Percentiles rank a stretch among this genome's conserved stretches.
phyloP scores from a whole-genome alignment of 306 rosid genomes.

The Macrotyloma uniflorum region DNA sequence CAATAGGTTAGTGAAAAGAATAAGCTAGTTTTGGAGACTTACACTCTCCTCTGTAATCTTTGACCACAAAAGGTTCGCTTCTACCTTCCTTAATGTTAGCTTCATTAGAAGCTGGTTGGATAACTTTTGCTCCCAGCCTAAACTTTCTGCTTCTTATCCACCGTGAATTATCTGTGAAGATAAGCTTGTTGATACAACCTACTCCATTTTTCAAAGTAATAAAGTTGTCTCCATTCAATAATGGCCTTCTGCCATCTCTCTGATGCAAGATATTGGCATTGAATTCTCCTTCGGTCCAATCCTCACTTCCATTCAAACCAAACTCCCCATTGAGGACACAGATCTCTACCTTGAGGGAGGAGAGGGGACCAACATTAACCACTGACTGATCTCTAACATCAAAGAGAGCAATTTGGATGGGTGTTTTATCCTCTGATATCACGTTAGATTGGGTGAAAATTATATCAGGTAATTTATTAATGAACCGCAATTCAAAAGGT shows the following conservation, averaged over 20 bases:
- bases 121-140: slow-evolving; percentile 51
- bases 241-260: slow-evolving; percentile 13
- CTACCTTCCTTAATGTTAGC: slow-evolving; percentile 51
- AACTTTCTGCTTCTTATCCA: slow-evolving; percentile 32
- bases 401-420: slow-evolving; percentile 38
- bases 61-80: slow-evolving; percentile 32
- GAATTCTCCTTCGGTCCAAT: slow-evolving; percentile 45
- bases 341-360: slow-evolving; percentile 49
- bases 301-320: slow-evolving; percentile 31
- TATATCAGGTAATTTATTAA: slow-evolving; percentile 18
- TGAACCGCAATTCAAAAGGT: slow-evolving; percentile 43
- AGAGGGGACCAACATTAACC: slow-evolving; percentile 43
- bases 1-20: background rate
- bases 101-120: background rate
- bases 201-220: slow-evolving; percentile 26
- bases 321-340: slow-evolving; percentile 48
- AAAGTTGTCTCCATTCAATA: slow-evolving; percentile 19
- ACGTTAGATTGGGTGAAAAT: slow-evolving; percentile 38
- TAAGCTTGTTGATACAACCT: background rate
- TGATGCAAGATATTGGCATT: background rate
- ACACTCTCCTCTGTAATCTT: slow-evolving; percentile 27
- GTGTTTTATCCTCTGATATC: background rate
- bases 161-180: slow-evolving; percentile 10
- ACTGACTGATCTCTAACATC: slow-evolving; percentile 38
- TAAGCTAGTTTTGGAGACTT: background rate